Evolutionary conservation across 2,329 filamentous ascomycete species (phyloP).

Genomic region (Hyphodiscus sp.): DNA sequence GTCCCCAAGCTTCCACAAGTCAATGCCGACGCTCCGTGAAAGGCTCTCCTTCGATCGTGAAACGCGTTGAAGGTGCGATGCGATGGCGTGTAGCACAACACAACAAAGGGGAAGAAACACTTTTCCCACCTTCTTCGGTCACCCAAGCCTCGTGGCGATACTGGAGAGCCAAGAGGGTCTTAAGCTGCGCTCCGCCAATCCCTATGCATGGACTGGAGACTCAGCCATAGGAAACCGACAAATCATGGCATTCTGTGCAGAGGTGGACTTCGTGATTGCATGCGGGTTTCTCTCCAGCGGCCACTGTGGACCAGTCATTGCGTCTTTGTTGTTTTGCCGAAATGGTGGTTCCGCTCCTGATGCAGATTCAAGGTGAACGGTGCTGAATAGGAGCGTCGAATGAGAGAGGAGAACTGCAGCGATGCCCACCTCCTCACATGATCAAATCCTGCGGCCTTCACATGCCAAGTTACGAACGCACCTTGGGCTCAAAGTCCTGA

Average conservation of each 20-base stretch:
- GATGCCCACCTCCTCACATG: too few relatives aligned
- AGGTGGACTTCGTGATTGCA: not conserved
- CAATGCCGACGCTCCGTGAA: not conserved
- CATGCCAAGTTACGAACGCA: too few relatives aligned
- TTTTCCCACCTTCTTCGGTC: not conserved
- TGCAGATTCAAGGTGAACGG: not conserved
- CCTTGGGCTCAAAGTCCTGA: too few relatives aligned
- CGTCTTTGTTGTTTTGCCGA: not conserved
- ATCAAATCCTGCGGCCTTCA: too few relatives aligned
- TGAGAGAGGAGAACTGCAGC: not conserved
- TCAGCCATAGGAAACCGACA: not conserved
- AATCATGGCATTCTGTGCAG: not conserved
- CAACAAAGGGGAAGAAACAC: not conserved
- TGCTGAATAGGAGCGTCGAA: not conserved
- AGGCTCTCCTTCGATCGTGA: not conserved
- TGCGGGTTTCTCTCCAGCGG: not conserved
- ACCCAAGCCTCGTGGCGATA: not conserved
- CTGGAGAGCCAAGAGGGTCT: not conserved
- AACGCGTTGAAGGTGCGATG: not conserved
- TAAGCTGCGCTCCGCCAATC: not conserved
- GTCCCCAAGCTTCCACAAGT: constrained; percentile 1
- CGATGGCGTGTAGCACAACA: not conserved
- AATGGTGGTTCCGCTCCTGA: not conserved
- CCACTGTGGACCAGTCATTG: not conserved
- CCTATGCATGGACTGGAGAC: not conserved